phyloP scores from a whole-genome alignment of 2,329 filamentous ascomycete species.

The Pseudonectria foliicola region DNA sequence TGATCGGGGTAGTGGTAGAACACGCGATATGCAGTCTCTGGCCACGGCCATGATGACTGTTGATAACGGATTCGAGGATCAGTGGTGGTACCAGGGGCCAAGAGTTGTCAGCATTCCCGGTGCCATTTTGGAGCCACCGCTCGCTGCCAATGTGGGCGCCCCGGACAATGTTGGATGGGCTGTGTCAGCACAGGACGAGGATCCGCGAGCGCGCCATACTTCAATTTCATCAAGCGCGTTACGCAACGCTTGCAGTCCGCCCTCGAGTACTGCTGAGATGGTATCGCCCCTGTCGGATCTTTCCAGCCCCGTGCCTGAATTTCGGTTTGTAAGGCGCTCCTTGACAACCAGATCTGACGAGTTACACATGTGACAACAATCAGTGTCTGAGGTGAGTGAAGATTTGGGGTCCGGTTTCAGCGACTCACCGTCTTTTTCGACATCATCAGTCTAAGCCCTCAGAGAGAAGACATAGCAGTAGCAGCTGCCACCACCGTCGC shows the following conservation, averaged over 20 bases:
- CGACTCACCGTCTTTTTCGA: no score
- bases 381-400: no score
- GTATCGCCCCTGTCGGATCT: conserved; percentile 20
- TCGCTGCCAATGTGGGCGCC: conserved; percentile 8
- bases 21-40: conserved; percentile 39
- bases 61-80: conserved; percentile 51
- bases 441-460: no score
- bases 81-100: conserved; percentile 49
- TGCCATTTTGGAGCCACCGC: conserved; percentile 11
- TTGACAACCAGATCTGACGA: conserved; percentile 21
- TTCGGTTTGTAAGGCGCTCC: conserved; percentile 15
- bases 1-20: conserved; percentile 18
- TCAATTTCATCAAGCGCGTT: background rate
- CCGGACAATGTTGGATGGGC: conserved; percentile 13
- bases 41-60: conserved; percentile 49
- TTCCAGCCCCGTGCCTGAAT: conserved; percentile 16
- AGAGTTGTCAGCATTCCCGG: conserved; percentile 20
- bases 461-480: no score
- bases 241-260: conserved; percentile 6
- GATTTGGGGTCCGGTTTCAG: no score
- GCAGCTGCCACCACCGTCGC: no score
- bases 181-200: conserved; percentile 3
- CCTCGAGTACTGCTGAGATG: conserved; percentile 15
- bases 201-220: background rate
- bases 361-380: conserved; percentile 12